phyloP scores from a whole-genome alignment of 169 alveolate species.

The Plasmodium yoelii region DNA sequence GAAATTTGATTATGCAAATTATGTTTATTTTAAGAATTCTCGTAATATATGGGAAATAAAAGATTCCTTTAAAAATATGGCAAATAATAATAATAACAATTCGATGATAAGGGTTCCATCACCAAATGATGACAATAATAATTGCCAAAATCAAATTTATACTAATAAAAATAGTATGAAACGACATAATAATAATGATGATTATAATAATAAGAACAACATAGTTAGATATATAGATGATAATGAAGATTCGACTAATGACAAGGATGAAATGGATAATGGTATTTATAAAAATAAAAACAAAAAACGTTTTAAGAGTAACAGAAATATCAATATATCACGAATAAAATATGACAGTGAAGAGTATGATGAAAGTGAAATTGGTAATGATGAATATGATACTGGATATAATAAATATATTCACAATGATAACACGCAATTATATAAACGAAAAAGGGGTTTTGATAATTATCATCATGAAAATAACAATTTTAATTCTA shows the following conservation, averaged over 20 bases:
- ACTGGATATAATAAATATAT: neutral
- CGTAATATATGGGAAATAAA: constrained; percentile 38
- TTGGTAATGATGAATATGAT: neutral
- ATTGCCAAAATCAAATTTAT: neutral
- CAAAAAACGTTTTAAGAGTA: neutral
- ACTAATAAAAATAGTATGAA: neutral
- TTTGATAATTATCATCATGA: neutral
- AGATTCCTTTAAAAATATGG: neutral
- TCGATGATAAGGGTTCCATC: no score
- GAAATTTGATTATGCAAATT: constrained; percentile 5
- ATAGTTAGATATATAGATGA: no score
- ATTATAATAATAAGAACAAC: no score
- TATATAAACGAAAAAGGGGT: constrained; percentile 4
- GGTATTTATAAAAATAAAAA: neutral
- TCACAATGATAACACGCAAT: neutral
- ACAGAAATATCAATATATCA: neutral
- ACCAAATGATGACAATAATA: constrained; percentile 3
- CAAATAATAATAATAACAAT: neutral
- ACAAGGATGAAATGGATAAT: neutral
- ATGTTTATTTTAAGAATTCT: constrained; percentile 41
- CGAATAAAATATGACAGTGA: neutral
- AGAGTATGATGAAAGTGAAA: neutral
- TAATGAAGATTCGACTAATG: no score
- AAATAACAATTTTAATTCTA: neutral
- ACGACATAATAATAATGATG: neutral